A percentile compares a stretch with the other conserved stretches of the same genome.
Conservation (phyloP, 208 protist genomes). For the Leishmania martiniquensis region DNA sequence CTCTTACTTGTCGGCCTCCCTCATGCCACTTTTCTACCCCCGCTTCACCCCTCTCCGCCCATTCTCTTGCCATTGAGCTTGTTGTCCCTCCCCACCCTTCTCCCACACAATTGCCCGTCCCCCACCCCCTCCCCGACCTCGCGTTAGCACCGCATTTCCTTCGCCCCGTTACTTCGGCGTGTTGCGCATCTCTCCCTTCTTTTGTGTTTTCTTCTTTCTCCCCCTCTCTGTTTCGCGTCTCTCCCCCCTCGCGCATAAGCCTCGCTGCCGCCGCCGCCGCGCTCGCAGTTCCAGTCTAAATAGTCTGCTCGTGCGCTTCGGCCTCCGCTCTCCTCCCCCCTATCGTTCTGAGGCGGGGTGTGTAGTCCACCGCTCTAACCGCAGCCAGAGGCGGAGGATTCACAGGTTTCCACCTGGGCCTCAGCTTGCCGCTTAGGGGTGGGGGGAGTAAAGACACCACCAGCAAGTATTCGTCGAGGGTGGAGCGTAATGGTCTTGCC, state of each 20-base stretch:
- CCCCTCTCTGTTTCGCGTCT: neutral
- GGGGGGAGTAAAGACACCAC: neutral
- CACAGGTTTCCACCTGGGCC: neutral
- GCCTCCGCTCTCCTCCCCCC: neutral
- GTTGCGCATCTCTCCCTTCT: no score
- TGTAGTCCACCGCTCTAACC: neutral
- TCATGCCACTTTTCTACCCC: no score
- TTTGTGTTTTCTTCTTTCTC: neutral
- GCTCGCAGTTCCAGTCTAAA: no score
- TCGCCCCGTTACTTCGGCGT: no score
- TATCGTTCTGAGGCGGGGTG: neutral
- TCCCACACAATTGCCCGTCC: neutral
- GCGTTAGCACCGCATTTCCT: no score
- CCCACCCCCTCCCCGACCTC: neutral
- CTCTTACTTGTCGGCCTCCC: no score
- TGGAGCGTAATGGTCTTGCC: constrained; percentile 17
- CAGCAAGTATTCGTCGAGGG: no score
- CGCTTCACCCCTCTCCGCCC: no score
- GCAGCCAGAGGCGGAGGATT: neutral
- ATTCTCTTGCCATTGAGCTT: neutral
- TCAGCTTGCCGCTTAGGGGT: neutral
- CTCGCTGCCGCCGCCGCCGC: neutral
- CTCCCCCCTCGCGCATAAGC: neutral
- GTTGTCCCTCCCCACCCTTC: neutral
- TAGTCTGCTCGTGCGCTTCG: no score